Conservation (phyloP, 1,139 yeast genomes). For the Candida sanyaensis region DNA sequence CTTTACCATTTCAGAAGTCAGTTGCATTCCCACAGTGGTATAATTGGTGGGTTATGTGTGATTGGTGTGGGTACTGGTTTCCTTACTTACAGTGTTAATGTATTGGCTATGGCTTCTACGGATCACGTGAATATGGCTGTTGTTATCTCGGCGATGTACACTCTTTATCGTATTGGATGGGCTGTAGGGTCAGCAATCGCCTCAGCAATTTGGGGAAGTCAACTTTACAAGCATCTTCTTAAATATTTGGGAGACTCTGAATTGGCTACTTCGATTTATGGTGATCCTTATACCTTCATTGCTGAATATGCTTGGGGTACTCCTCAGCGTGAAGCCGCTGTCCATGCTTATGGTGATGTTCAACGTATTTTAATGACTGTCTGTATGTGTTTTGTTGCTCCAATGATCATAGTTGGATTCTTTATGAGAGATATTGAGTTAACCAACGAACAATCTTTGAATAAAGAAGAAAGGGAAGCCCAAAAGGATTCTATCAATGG, state of each 20-base stretch:
- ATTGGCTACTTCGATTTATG: slow-evolving; percentile 29
- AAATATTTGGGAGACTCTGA: slow-evolving; percentile 21
- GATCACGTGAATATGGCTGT: slow-evolving; percentile 42
- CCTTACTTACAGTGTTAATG: slow-evolving; percentile 36
- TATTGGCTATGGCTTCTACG: slow-evolving; percentile 34
- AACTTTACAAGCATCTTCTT: slow-evolving; percentile 20
- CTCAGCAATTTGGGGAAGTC: slow-evolving; percentile 43
- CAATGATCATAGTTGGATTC: slow-evolving; percentile 30
- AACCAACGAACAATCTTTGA: slow-evolving; percentile 24
- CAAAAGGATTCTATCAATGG: slow-evolving; percentile 10
- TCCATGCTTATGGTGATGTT: slow-evolving; percentile 32
- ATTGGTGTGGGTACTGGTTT: slow-evolving; percentile 41
- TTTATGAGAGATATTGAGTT: slow-evolving; percentile 37
- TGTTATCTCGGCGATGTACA: slow-evolving; percentile 32
- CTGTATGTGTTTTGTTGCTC: slow-evolving; percentile 34
- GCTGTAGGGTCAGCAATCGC: slow-evolving; percentile 38
- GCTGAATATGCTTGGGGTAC: slow-evolving; percentile 33
- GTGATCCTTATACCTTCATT: slow-evolving; percentile 29
- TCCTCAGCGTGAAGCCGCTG: slow-evolving; percentile 31
- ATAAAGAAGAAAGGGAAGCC: slow-evolving; percentile 12
- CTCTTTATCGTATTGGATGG: slow-evolving; percentile 36
- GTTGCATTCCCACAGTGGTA: slow-evolving; percentile 29
- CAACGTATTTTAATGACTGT: slow-evolving; percentile 35
- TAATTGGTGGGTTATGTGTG: slow-evolving; percentile 34
- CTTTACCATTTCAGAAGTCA: slow-evolving; percentile 36